Evolutionary conservation across 352 stramenopile species (phyloP), one percentile per base, ranked within the genome.

Genomic region (Globisporangium barbulae): DNA sequence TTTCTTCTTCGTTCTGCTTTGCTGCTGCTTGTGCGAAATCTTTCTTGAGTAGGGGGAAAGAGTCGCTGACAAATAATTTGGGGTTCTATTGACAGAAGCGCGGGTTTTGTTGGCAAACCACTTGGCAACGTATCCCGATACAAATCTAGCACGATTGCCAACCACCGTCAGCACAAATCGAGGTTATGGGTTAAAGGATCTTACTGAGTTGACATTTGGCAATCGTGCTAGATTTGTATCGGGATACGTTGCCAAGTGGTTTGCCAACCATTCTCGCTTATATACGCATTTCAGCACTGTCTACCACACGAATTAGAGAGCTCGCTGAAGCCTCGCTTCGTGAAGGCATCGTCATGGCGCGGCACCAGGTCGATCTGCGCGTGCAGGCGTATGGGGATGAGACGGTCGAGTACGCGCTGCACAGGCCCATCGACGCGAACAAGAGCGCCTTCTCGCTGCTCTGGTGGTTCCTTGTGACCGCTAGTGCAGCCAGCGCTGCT

Each of bases 391-490:
- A 82, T 55, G 79, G 78, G 25, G 70, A 75, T 22, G 65, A 78
- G 50, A 78, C 76, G 37, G 69, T 90, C 37, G 82, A 89, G 58
- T 93, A 81, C 63, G 70, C 67, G 57, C 68, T 91, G 17, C 68
- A 66, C 52, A 62, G 65, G 6, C 28, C 54, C 25, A 19, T 13
- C 8, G 48, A 25, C 10, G 35, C 30, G 22, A 42, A 22, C 15
- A 47, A 17, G n/a, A 39, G 30, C 30, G 15, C 7, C 5, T 13
- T 47, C 15, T 42, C 50, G 2, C 1, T 15, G 1, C 44, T 61
- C 39, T 55, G 28, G 7, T 49, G 55, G 45, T 19, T 28, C 17
- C 19, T 60, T 13, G n/a, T 2, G 19, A 22, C 5, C 15, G n/a
- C 35, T 19, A 63, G 63, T 19, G 58, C 22, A 2, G 22, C 53